These are phyloP conservation scores for Lotmaria passim DNA, from an alignment of 208 protist species.

Conservation along the genomic window DNA sequence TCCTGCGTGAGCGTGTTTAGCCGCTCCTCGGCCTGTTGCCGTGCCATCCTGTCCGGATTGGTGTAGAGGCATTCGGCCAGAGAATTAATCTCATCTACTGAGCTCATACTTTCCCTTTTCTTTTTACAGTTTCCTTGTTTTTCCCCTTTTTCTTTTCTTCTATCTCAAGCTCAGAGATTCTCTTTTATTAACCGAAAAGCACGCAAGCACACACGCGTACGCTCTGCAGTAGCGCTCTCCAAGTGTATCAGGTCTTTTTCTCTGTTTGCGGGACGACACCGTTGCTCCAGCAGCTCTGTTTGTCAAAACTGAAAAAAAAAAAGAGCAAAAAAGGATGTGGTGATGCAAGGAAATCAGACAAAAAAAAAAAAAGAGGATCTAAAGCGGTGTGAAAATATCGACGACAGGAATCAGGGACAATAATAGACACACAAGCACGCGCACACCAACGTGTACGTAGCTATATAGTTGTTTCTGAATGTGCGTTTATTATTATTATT, in stretches of 20 bases:
- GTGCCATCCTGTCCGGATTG: slow-evolving; percentile 45
- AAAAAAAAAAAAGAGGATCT: neutral
- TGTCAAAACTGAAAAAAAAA: neutral
- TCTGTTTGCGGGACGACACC: neutral
- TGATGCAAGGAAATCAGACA: neutral
- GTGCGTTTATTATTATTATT: no score
- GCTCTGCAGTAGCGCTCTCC: neutral
- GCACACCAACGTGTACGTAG: no score
- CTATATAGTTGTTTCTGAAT: no score
- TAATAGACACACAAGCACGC: neutral
- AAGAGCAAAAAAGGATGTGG: neutral
- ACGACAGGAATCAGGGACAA: neutral
- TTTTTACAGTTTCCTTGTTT: neutral
- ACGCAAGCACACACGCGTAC: neutral
- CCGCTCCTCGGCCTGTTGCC: slow-evolving; percentile 51
- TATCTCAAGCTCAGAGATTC: neutral
- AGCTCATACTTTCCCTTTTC: slow-evolving; percentile 34
- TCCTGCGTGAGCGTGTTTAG: slow-evolving; percentile 61
- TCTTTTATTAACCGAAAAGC: neutral
- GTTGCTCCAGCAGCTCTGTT: neutral
- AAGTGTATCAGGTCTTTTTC: neutral
- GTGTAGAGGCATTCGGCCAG: slow-evolving; percentile 78
- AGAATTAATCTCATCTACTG: slow-evolving; percentile 67
- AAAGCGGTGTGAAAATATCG: no score
- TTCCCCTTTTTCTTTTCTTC: slow-evolving; percentile 3